phyloP scores from a whole-genome alignment of 176 grass and related monocot genomes.

The Eleusine indica region DNA sequence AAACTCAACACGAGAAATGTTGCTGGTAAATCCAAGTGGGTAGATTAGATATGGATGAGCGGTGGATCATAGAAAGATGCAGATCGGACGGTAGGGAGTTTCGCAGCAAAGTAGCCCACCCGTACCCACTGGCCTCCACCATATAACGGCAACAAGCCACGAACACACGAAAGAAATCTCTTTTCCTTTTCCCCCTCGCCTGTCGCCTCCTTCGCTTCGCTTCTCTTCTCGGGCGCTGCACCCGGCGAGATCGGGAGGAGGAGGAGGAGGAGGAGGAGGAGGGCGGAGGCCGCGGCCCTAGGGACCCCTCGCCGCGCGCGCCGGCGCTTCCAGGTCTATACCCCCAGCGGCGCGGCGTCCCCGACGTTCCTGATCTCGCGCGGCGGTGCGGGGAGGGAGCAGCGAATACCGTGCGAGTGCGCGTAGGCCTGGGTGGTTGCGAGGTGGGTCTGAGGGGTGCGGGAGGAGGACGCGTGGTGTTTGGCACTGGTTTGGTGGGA shows the following conservation, averaged over 20 bases:
- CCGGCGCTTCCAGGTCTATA: not conserved
- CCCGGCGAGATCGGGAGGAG: constrained; percentile 49
- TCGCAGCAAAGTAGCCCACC: not conserved
- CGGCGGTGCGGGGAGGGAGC: not conserved
- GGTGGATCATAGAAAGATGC: constrained; percentile 27
- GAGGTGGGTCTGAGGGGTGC: not conserved
- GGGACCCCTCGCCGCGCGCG: not conserved
- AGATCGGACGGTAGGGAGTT: constrained; percentile 29
- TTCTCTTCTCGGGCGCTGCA: constrained; percentile 30
- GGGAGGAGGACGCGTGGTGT: constrained; percentile 1
- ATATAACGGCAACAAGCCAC: constrained; percentile 43
- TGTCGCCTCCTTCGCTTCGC: not conserved
- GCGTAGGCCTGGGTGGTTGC: constrained; percentile 12
- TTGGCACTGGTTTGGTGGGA: constrained; percentile 23
- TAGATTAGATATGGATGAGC: not conserved
- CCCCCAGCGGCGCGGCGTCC: not conserved
- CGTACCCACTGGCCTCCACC: not conserved
- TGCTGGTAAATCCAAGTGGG: too few relatives aligned
- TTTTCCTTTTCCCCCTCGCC: not conserved
- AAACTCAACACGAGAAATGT: too few relatives aligned
- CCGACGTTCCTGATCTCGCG: not conserved
- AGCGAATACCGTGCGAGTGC: constrained; percentile 4
- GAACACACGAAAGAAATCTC: constrained; percentile 35
- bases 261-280: constrained; percentile 31
- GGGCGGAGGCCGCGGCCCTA: not conserved